Conservation (phyloP, 169 alveolate species). For the Haemoproteus tartakovskyi region DNA sequence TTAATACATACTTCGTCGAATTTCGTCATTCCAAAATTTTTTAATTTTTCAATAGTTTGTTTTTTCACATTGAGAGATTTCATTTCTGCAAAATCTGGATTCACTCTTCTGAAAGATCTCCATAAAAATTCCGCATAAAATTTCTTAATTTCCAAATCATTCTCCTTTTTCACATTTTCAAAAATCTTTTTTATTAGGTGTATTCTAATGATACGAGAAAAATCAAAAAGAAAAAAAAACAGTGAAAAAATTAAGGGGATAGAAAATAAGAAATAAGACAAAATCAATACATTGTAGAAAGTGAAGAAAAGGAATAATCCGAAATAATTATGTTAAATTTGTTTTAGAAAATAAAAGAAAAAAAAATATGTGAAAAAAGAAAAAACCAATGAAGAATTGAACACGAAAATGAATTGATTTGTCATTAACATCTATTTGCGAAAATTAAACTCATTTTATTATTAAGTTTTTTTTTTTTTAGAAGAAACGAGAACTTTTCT, state of each 20-base stretch:
- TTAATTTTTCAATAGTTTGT: slow-evolving; percentile 19
- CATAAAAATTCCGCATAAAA: slow-evolving; percentile 62
- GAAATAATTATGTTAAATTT: too few species aligned
- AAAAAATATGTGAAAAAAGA: too few species aligned
- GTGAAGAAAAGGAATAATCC: too few species aligned
- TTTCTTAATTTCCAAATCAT: slow-evolving; percentile 47
- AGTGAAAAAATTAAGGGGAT: too few species aligned
- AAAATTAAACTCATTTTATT: too few species aligned
- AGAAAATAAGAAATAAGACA: too few species aligned
- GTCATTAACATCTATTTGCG: too few species aligned
- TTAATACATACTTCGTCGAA: slow-evolving; percentile 63
- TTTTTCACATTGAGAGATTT: slow-evolving; percentile 14
- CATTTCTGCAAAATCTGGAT: slow-evolving; percentile 6
- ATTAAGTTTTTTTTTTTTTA: not conserved
- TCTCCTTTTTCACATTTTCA: slow-evolving; percentile 53
- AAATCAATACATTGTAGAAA: too few species aligned
- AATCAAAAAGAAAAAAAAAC: not conserved
- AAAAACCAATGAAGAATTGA: too few species aligned
- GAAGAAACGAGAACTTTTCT: too few species aligned
- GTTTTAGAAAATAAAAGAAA: too few species aligned
- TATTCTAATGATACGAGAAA: not conserved
- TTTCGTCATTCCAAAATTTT: slow-evolving; percentile 31
- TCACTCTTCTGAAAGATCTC: slow-evolving; percentile 60
- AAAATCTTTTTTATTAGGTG: slow-evolving; percentile 21
- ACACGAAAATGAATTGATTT: too few species aligned